Base-by-base conservation (phyloP, 2,329 filamentous ascomycete species). In the Penicillium sp. region DNA sequence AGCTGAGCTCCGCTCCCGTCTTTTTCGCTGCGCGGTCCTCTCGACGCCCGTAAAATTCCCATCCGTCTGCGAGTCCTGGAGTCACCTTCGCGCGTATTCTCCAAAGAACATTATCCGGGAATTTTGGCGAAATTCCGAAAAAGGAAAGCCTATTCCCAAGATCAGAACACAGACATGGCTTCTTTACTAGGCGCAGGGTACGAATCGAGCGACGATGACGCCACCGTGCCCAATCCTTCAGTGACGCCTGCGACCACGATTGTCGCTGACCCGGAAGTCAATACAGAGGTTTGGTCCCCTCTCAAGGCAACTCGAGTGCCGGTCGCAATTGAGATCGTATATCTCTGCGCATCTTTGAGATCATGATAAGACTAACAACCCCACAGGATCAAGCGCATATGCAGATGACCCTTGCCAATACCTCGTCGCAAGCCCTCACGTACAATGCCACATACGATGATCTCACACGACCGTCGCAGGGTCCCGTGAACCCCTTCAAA, bases 401-500 rank as follows among this genome's bases (percentile, higher is more conserved):
- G 60, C 75, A 76, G 51, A 68, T 78, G 58, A 74, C 73, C 55
- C 70, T 79, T 35, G 70, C 75, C 51, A 77, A 76, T 48, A 73
- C 76, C 36, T 75, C 73, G 0, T 75, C 76, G 37, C 73, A 68
- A 49, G 66, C 71, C 25, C 70, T 79, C 45, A 73, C 74, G 35
- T 77, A 76, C 62, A 78, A 78, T 61, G 73, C 74, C 47, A 84
- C 84, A n/a, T 86, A 84, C 57, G 83, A 87, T 57, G 83, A 88
- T 60, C 74, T 91, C 36, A 78, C 81, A 40, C 79, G 82, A 49
- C 80, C 85, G 1, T 72, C 74, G 7, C 70, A 83, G 50, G 88
- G 88, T 0, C 88, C 88, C 33, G 71, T 77, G 25, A 91, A 91
- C 62, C 88, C 88, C 1, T 91, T 88, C 69, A 83, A 82, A 64